Conservation (phyloP, 1,284 basidiomycete species). For the Ganoderma lucidum region DNA sequence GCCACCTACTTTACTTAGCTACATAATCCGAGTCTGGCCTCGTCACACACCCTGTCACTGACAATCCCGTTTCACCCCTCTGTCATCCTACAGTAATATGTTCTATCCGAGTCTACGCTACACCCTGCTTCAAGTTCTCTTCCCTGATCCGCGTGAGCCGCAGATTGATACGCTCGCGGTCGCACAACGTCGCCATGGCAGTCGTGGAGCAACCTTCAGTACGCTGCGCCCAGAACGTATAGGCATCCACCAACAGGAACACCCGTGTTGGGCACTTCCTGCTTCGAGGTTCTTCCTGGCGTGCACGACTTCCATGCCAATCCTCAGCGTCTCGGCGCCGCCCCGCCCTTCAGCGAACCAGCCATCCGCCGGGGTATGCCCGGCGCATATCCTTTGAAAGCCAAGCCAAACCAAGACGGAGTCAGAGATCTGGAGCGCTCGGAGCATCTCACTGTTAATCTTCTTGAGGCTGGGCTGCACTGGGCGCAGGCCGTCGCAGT, state of each 20-base stretch:
- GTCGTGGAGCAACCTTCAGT: neutral
- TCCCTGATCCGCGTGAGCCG: neutral
- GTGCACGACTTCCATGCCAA: neutral
- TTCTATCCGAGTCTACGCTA: neutral
- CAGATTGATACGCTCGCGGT: neutral
- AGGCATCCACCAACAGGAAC: neutral
- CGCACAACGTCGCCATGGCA: slow-evolving; percentile 1
- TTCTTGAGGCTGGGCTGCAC: neutral
- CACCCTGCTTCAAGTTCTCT: neutral
- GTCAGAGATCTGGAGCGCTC: neutral
- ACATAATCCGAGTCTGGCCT: neutral
- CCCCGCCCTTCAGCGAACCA: neutral
- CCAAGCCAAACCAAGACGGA: neutral
- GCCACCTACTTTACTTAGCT: no score
- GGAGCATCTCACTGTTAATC: neutral
- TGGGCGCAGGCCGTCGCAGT: neutral
- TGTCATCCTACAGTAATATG: neutral
- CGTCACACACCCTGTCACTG: neutral
- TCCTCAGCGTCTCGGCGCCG: neutral
- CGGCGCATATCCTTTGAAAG: neutral
- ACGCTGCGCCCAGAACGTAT: neutral
- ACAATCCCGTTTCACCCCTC: neutral
- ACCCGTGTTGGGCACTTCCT: neutral
- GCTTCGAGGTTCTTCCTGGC: neutral
- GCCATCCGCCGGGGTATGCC: neutral